Base-by-base conservation (phyloP, 495 filamentous ascomycete genomes). In the Aspergillus olivimuriae region DNA sequence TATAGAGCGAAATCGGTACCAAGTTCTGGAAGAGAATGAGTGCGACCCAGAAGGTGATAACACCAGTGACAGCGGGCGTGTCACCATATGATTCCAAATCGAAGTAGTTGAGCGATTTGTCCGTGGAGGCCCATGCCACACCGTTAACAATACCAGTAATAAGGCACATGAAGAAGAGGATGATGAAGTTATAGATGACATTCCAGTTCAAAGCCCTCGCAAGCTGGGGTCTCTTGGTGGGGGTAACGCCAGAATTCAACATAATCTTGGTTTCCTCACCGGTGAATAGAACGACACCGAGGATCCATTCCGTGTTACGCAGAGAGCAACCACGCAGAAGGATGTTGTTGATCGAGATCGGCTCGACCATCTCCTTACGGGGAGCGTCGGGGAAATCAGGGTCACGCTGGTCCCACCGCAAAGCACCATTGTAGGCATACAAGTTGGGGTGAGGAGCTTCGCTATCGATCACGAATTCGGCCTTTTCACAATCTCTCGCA, bases 241-340 rank as follows among this genome's bases (percentile, higher is more conserved):
- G 94, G n/a, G 94, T 97, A 35, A 88, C 86, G 41, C 94, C 94
- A 9, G 94, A 84, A 61, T 99, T 99, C 67, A 96, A 83, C 94
- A 99, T 99, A 62, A 97, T 97, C 70, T 97, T 99, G 16, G 94
- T 95, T 55, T 99, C 94, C 52, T 86, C 83, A 30, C 94, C 94
- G 18, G 94, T 99, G 71, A 94, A 99, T 28, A 94, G 70, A 36
- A 97, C 94, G n/a, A 99, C 76, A 44, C 91, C 94, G 20, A 99
- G 78, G 39, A 86, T 76, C 94, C 94, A 99, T 56, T 97, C 87
- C 4, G 94, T 99, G 63, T 97, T 99, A 38, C 89, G 82, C 6
- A 99, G 68, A 51, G 86, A 90, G 66, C 89, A 92, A 19, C 94
- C 94, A 66, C 94, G 83, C 31, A 99, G 78, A 4, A 99, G 76